Evolutionary conservation across 2,329 filamentous ascomycete species (phyloP).

Genomic region (Fusarium sp.): DNA sequence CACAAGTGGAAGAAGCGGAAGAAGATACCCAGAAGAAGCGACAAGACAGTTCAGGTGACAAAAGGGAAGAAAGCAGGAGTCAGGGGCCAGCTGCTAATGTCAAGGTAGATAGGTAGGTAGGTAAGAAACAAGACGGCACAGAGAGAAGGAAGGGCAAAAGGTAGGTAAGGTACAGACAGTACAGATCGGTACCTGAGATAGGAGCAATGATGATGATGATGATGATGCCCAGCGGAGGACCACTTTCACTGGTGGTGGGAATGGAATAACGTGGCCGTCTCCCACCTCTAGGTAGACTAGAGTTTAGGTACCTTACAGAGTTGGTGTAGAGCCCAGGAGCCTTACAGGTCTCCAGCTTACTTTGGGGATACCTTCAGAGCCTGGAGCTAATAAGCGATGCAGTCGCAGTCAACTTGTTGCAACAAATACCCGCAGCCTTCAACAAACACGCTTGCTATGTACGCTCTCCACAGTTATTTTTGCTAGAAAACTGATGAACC

Average conservation of each 20-base stretch:
- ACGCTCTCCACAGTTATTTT: conserved; percentile 6
- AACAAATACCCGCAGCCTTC: conserved; percentile 10
- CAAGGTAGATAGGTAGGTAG: conserved; percentile 2
- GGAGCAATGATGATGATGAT: conserved; percentile 21
- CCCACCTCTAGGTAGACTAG: conserved; percentile 1
- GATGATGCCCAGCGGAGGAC: conserved; percentile 25
- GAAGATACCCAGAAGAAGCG: conserved; percentile 3
- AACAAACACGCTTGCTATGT: conserved; percentile 14
- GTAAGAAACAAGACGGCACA: conserved; percentile 22
- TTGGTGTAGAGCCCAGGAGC: conserved; percentile 24
- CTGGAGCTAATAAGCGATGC: conserved; percentile 5
- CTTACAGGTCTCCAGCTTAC: conserved; percentile 1
- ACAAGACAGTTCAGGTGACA: not conserved
- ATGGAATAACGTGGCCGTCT: conserved; percentile 37
- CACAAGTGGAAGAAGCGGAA: conserved; percentile 11
- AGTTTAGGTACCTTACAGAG: conserved; percentile 16
- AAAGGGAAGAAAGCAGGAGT: conserved; percentile 33
- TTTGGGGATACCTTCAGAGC: conserved; percentile 14
- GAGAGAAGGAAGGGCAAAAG: conserved; percentile 5
- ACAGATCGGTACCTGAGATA: conserved; percentile 34
- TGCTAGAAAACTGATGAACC: conserved; percentile 1
- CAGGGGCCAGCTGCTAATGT: conserved; percentile 34
- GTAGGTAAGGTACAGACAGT: conserved; percentile 9
- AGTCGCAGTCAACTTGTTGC: not conserved
- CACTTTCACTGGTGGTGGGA: conserved; percentile 17